Evolutionary conservation across 768 basidiomycete genomes (phyloP).

Genomic region (Lactifluus subvellereus): DNA sequence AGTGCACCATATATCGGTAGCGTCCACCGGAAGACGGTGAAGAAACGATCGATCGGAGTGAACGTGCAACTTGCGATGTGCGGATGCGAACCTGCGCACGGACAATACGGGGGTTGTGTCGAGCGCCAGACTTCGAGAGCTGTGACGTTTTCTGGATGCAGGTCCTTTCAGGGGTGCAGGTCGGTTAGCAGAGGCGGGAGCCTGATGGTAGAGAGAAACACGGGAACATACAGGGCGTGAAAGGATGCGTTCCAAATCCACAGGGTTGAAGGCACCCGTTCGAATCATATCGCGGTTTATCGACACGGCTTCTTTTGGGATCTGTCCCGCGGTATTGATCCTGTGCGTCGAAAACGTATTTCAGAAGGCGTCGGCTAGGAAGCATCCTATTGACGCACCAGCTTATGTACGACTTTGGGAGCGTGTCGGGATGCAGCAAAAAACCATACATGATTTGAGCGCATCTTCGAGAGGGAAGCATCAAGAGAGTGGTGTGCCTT

Average conservation of each 20-base stretch:
- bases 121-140: constrained; percentile 5
- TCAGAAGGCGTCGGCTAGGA: constrained; percentile 10
- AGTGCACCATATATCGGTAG: constrained; percentile 81
- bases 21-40: constrained; percentile 80
- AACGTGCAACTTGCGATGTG: constrained; percentile 51
- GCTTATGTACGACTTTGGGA: constrained; percentile 65
- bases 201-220: not conserved
- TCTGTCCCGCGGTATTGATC: constrained; percentile 21
- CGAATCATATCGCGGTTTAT: constrained; percentile 15
- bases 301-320: constrained; percentile 9
- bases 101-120: constrained; percentile 42
- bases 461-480: constrained; percentile 42
- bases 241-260: constrained; percentile 8
- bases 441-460: constrained; percentile 84
- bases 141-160: constrained; percentile 5
- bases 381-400: constrained; percentile 47
- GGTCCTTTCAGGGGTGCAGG: not conserved
- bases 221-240: constrained; percentile 7
- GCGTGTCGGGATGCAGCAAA: constrained; percentile 73
- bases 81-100: constrained; percentile 76
- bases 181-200: not conserved
- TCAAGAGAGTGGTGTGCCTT: not conserved
- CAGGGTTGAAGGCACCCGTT: not conserved
- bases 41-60: constrained; percentile 63
- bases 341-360: constrained; percentile 7